These are phyloP conservation scores for Laetiporus sulphureus DNA, from an alignment of 1,284 basidiomycete species.

Conservation along the genomic window DNA sequence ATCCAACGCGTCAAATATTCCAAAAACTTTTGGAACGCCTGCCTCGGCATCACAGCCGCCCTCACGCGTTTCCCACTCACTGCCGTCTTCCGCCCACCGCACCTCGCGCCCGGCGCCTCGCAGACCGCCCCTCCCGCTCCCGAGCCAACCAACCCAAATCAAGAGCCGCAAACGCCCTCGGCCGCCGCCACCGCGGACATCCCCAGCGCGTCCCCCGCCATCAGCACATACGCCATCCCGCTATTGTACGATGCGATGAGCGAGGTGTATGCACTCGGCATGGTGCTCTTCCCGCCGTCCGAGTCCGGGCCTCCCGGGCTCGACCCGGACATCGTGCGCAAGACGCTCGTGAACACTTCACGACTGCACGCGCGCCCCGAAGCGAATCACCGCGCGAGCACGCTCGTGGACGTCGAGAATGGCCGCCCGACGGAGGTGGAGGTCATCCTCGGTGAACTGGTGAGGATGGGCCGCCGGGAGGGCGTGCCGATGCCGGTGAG, in stretches of 20 bases:
- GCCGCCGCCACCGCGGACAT: conserved; percentile 28
- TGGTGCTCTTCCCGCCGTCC: conserved; percentile 44
- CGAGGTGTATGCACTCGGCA: conserved; percentile 43
- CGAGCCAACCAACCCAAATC: conserved; percentile 1
- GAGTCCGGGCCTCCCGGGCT: conserved; percentile 28
- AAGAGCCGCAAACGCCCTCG: not conserved
- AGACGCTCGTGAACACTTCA: conserved; percentile 34
- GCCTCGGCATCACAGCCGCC: conserved; percentile 46
- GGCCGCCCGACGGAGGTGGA: conserved; percentile 60
- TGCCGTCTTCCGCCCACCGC: conserved; percentile 45
- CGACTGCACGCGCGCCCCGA: conserved; percentile 34
- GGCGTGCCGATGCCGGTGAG: conserved; percentile 48
- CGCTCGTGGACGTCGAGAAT: conserved; percentile 51
- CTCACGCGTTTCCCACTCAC: conserved; percentile 44
- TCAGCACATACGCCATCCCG: conserved; percentile 42
- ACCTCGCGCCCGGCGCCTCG: conserved; percentile 11
- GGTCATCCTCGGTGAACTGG: conserved; percentile 56
- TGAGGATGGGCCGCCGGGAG: conserved; percentile 42
- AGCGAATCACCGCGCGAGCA: conserved; percentile 47
- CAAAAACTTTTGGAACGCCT: conserved; percentile 64
- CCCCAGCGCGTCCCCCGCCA: conserved; percentile 28
- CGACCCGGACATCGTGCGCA: conserved; percentile 34
- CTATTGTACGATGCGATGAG: conserved; percentile 36
- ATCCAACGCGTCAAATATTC: conserved; percentile 55
- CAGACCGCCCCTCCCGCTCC: conserved; percentile 27